Evolutionary conservation across 306 rosid species (phyloP).

Genomic region (Oemleria cerasiformis): DNA sequence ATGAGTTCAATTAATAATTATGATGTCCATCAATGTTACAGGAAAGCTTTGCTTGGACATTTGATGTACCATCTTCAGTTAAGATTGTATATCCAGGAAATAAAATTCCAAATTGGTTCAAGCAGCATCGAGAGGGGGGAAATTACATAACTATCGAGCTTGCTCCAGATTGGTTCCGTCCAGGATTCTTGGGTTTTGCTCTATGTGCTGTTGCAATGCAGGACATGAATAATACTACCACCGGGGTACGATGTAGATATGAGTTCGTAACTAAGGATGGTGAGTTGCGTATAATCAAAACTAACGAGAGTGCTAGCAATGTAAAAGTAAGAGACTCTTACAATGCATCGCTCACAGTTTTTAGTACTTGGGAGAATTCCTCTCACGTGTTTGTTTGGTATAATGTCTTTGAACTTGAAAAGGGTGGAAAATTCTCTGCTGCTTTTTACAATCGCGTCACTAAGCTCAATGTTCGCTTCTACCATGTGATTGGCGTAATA

Average conservation of each 20-base stretch:
- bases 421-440: not conserved
- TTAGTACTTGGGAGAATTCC: not conserved
- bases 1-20: no score
- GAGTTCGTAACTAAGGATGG: no score
- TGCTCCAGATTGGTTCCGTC: not conserved
- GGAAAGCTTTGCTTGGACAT: not conserved
- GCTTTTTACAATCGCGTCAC: no score
- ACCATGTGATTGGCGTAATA: no score
- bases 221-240: not conserved
- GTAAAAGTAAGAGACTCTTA: not conserved
- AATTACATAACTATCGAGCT: conserved; percentile 7
- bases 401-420: not conserved
- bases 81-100: not conserved
- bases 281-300: no score
- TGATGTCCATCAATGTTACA: not conserved
- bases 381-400: conserved; percentile 15
- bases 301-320: not conserved
- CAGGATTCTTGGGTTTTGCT: conserved; percentile 8
- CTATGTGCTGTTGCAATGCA: conserved; percentile 3
- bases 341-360: not conserved
- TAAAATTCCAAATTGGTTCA: no score
- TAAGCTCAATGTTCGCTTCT: no score
- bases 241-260: not conserved
- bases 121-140: conserved; percentile 11
- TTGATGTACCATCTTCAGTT: no score